Evolutionary conservation across 345 rosid genomes (phyloP), one percentile per base, ranked within the genome.

Genomic region (Acer yangbiense): DNA sequence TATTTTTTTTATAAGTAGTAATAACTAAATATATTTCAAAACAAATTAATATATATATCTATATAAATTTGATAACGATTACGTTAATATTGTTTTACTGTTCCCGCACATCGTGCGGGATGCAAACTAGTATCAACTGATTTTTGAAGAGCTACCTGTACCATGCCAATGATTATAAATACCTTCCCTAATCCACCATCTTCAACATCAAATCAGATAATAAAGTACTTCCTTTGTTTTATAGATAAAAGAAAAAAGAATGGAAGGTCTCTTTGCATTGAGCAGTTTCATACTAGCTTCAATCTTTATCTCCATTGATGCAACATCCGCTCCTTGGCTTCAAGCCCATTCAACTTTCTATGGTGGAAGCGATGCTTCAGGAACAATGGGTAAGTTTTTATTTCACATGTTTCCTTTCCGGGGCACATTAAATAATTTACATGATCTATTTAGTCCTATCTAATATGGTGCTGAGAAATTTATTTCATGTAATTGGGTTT

Each of bases 331-430:
- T 27, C 82, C 82, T 54, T 90, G 91, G 93, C 60, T 72, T 48
- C 29, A 29, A 67, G 93, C 93, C 66, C 87, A 90, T 77, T 91
- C 90, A 18, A 88, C 93, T 58, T 88, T 90, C 86, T 88, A 90
- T 66, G 93, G 93, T 7, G 93, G 89, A 35, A 81, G 85, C 71
- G 91, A 90, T 78, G 91, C 90, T 72, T 82, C 91, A 16, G 93
- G 89, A 29, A 86, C 93, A 69, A 88, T 89, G 89, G 91, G 93
- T 89, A 46, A 74, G 80, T 44, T 39, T 74, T 2, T 18, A 1
- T 27, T 50, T 44, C 41, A 21, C 55, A 18, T 16, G 44, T 41
- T 41, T 41, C 8, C 44, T 41, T 41, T 41, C 44, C 44, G 0
- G 44, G 44, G 44, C 2, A 29, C 32, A 29, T 25, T 25, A 25